These are phyloP conservation scores for Ustilago cynodontis DNA, from an alignment of 1,284 basidiomycete genomes.

Conservation along the genomic window DNA sequence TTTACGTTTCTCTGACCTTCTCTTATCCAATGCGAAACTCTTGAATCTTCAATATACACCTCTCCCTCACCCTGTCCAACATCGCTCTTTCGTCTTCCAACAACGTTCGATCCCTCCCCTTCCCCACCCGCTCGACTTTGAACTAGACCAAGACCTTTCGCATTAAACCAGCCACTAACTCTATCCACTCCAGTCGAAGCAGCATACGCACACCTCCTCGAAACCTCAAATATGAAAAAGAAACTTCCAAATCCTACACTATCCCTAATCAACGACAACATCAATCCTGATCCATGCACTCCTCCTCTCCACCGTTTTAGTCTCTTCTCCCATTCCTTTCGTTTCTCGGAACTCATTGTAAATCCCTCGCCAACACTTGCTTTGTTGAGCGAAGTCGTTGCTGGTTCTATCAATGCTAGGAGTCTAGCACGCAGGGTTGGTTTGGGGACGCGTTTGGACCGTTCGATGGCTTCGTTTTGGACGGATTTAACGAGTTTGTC, in stretches of 20 bases:
- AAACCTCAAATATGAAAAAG: slow-evolving; percentile 71
- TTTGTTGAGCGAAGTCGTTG: slow-evolving; percentile 19
- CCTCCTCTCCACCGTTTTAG: slow-evolving; percentile 62
- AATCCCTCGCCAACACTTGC: slow-evolving; percentile 21
- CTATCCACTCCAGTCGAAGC: slow-evolving; percentile 66
- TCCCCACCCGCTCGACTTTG: not conserved
- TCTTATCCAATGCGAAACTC: slow-evolving; percentile 32
- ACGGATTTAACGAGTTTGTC: slow-evolving; percentile 55
- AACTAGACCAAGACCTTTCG: slow-evolving; percentile 36
- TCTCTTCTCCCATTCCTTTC: slow-evolving; percentile 61
- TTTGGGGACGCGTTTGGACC: slow-evolving; percentile 30
- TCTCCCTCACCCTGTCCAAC: slow-evolving; percentile 12
- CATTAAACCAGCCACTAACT: slow-evolving; percentile 53
- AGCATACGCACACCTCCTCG: slow-evolving; percentile 63
- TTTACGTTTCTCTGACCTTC: slow-evolving; percentile 25
- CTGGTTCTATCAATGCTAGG: slow-evolving; percentile 30
- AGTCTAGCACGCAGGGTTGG: slow-evolving; percentile 27
- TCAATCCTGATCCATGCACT: slow-evolving; percentile 65
- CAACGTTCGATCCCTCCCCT: slow-evolving; percentile 17
- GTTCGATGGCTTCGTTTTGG: slow-evolving; percentile 44
- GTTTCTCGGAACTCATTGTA: slow-evolving; percentile 49
- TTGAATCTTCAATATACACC: slow-evolving; percentile 34
- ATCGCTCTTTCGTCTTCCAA: slow-evolving; percentile 25
- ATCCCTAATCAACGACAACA: slow-evolving; percentile 69
- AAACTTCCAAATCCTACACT: slow-evolving; percentile 69